Conservation (phyloP, 2,329 filamentous ascomycete genomes). For the Aphanoascus verrucosus region DNA sequence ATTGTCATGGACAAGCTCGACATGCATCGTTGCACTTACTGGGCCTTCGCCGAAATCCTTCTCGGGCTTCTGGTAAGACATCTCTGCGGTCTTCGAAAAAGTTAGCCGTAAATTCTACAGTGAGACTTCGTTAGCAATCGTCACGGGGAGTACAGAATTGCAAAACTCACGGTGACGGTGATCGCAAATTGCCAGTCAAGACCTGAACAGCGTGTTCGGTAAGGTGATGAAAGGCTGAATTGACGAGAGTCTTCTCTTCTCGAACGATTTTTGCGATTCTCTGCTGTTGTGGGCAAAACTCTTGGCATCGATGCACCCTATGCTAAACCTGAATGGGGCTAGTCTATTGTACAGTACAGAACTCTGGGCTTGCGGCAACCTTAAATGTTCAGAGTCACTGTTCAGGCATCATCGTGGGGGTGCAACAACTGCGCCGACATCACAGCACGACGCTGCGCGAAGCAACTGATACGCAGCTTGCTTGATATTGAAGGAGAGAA, state of each 20-base stretch:
- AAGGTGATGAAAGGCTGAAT: constrained; percentile 60
- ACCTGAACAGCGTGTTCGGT: constrained; percentile 69
- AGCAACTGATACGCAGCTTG: no score
- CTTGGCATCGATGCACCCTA: not conserved
- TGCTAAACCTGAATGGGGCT: not conserved
- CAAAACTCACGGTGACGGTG: not conserved
- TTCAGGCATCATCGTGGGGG: no score
- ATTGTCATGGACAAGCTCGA: not conserved
- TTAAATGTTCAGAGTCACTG: no score
- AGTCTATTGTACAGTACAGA: not conserved
- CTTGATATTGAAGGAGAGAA: no score
- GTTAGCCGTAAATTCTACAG: not conserved
- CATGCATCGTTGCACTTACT: constrained; percentile 43
- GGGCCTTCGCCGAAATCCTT: constrained; percentile 87
- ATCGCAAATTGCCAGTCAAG: constrained; percentile 51
- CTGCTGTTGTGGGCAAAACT: not conserved
- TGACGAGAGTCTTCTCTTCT: not conserved
- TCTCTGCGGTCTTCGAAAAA: constrained; percentile 40
- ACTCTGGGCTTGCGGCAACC: not conserved
- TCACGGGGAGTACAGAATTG: not conserved
- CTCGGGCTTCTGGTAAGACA: constrained; percentile 93
- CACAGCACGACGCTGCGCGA: no score
- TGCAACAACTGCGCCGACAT: no score
- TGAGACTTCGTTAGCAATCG: not conserved
- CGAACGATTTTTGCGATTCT: not conserved